Evolutionary conservation across 495 filamentous ascomycete species (phyloP).

Genomic region (Aspergillus incahuasiensis): DNA sequence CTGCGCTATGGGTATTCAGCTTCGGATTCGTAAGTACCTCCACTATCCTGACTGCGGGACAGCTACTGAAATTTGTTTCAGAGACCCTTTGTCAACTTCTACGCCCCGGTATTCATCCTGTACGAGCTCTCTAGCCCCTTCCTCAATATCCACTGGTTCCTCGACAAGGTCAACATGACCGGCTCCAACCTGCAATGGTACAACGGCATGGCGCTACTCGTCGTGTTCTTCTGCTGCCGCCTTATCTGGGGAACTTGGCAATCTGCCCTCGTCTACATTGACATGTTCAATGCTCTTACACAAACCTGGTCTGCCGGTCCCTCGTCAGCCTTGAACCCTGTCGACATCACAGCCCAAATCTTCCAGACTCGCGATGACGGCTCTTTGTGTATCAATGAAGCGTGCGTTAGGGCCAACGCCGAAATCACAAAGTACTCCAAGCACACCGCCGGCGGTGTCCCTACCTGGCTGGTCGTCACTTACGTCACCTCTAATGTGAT

Average conservation of each 20-base stretch:
- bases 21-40: constrained; percentile 80
- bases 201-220: constrained; percentile 66
- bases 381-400: constrained; percentile 30
- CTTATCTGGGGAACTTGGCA: constrained; percentile 90
- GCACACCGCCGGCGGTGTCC: constrained; percentile 48
- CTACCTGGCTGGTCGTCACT: constrained; percentile 71
- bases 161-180: constrained; percentile 93
- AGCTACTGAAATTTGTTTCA: constrained; percentile 27
- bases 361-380: constrained; percentile 33
- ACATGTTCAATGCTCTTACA: constrained; percentile 66
- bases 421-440: constrained; percentile 52
- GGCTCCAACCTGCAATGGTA: constrained; percentile 76
- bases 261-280: constrained; percentile 67
- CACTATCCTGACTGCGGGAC: neutral
- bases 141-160: constrained; percentile 99
- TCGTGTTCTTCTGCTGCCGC: constrained; percentile 81
- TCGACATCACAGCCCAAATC: constrained; percentile 32
- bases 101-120: constrained; percentile 85
- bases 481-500: constrained; percentile 76
- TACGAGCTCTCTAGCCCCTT: constrained; percentile 95
- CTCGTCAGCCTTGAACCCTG: constrained; percentile 22
- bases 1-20: constrained; percentile 78
- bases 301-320: constrained; percentile 34
- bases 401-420: constrained; percentile 32
- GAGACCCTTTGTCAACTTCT: constrained; percentile 93